These are phyloP conservation scores for Chaetomium globosum DNA, from an alignment of 2,329 filamentous ascomycete genomes.

Conservation along the genomic window DNA sequence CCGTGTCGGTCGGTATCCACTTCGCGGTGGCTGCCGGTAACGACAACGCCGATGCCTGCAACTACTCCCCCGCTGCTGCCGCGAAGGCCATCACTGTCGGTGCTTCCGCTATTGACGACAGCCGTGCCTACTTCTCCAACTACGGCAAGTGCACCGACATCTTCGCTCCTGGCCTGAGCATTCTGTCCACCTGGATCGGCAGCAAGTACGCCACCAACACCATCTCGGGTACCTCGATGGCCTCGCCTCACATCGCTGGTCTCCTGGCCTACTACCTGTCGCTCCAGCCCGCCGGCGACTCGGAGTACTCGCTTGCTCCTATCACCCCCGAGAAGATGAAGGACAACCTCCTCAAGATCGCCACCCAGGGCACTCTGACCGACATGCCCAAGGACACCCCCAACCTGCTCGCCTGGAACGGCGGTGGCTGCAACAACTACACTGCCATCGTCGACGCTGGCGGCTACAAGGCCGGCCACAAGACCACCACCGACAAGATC, in stretches of 20 bases:
- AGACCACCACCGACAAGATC: constrained; percentile 48
- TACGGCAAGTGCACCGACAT: constrained; percentile 99
- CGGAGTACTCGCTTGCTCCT: constrained; percentile 83
- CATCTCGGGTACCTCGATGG: constrained; percentile 99
- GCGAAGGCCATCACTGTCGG: constrained; percentile 92
- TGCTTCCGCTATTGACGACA: constrained; percentile 88
- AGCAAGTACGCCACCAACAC: constrained; percentile 96
- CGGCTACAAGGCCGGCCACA: constrained; percentile 63
- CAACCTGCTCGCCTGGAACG: constrained; percentile 99
- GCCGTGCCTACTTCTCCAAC: constrained; percentile 99
- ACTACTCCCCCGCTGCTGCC: constrained; percentile 96
- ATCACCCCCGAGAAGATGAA: constrained; percentile 96
- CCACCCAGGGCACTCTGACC: constrained; percentile 73
- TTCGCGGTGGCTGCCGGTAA: constrained; percentile 98
- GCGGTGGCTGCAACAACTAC: constrained; percentile 92
- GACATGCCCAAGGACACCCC: constrained; percentile 84
- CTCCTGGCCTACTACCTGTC: constrained; percentile 97
- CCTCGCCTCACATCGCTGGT: constrained; percentile 93
- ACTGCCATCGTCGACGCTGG: constrained; percentile 75
- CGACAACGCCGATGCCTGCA: constrained; percentile 98
- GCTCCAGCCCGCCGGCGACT: constrained; percentile 86
- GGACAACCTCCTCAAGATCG: constrained; percentile 79
- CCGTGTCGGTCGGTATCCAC: constrained; percentile 88
- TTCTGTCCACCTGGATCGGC: constrained; percentile 97
- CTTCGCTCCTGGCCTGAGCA: constrained; percentile 96